These are phyloP conservation scores for Mrakia blollopis DNA, from an alignment of 768 basidiomycete species.

Conservation along the genomic window DNA sequence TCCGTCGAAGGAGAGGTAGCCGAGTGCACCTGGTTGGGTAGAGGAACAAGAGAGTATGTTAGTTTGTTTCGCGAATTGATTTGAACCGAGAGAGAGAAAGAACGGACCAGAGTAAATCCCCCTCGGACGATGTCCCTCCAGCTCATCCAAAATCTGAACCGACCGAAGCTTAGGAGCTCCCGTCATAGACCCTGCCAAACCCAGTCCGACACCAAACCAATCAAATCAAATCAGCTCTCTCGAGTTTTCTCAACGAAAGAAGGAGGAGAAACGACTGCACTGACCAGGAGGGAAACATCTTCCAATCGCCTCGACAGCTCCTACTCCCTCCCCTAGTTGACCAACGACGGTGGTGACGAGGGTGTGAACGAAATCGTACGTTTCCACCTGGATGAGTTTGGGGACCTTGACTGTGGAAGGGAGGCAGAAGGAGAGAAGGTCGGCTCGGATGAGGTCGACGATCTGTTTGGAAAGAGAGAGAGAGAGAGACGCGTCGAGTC, in stretches of 20 bases:
- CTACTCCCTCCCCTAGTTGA: conserved; percentile 48
- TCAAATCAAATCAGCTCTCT: background rate
- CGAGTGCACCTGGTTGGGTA: conserved; percentile 61
- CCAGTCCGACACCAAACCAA: too few relatives aligned
- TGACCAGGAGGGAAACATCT: conserved; percentile 79
- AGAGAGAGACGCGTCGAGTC: background rate
- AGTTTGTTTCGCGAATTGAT: background rate
- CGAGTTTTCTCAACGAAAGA: background rate
- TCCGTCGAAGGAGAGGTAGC: conserved; percentile 85
- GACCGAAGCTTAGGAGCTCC: conserved; percentile 94
- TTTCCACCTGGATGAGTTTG: conserved; percentile 81
- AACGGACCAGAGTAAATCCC: conserved; percentile 64
- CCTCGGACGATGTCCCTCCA: conserved; percentile 63
- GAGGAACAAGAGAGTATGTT: background rate
- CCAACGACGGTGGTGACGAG: conserved; percentile 92
- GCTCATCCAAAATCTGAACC: conserved; percentile 74
- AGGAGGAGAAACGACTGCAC: conserved; percentile 23
- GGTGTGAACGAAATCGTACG: conserved; percentile 91
- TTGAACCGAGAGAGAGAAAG: background rate
- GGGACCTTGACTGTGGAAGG: conserved; percentile 75
- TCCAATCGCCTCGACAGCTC: conserved; percentile 72
- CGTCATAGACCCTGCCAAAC: conserved; percentile 78
- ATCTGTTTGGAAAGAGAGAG: conserved; percentile 49
- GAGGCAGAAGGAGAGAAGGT: conserved; percentile 69
- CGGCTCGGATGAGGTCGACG: conserved; percentile 90